These are phyloP conservation scores for Tulasnella sp. DNA, from an alignment of 768 basidiomycete species.

Conservation along the genomic window DNA sequence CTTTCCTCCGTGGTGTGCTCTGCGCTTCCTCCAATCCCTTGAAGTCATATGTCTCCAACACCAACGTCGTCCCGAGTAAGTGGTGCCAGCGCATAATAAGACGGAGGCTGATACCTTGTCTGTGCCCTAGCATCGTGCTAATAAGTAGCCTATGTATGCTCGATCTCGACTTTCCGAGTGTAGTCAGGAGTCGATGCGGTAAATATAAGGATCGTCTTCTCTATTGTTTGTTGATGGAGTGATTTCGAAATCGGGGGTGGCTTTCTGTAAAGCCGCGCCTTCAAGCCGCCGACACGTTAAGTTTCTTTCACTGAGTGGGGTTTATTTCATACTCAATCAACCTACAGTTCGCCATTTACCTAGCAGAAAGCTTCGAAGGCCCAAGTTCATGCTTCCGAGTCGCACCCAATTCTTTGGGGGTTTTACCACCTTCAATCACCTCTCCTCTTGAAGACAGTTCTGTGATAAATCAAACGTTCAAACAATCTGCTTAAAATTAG, in stretches of 20 bases:
- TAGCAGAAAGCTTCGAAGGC: not conserved
- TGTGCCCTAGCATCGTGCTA: not conserved
- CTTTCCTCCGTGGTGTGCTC: constrained; percentile 2
- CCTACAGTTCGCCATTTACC: not conserved
- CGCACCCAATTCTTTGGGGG: constrained; percentile 68
- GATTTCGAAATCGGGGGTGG: not conserved
- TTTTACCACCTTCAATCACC: constrained; percentile 62
- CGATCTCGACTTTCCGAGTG: too few relatives aligned
- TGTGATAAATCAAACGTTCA: too few relatives aligned
- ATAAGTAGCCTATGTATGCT: not conserved
- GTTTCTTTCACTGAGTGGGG: not conserved
- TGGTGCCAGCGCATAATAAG: not conserved
- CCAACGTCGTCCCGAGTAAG: constrained; percentile 17
- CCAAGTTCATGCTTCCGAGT: constrained; percentile 39
- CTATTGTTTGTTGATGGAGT: not conserved
- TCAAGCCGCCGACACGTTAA: not conserved
- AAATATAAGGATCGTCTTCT: not conserved
- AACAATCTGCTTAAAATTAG: too few relatives aligned
- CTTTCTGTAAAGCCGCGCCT: too few relatives aligned
- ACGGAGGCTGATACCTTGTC: not conserved
- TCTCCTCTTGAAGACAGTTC: constrained; percentile 54
- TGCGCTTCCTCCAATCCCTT: constrained; percentile 2
- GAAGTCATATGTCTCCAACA: constrained; percentile 6
- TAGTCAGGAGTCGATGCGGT: too few relatives aligned
- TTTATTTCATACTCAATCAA: constrained; percentile 9